Conservation (phyloP, 805 yeast genomes). For the Hermanozyma aechmeae region DNA sequence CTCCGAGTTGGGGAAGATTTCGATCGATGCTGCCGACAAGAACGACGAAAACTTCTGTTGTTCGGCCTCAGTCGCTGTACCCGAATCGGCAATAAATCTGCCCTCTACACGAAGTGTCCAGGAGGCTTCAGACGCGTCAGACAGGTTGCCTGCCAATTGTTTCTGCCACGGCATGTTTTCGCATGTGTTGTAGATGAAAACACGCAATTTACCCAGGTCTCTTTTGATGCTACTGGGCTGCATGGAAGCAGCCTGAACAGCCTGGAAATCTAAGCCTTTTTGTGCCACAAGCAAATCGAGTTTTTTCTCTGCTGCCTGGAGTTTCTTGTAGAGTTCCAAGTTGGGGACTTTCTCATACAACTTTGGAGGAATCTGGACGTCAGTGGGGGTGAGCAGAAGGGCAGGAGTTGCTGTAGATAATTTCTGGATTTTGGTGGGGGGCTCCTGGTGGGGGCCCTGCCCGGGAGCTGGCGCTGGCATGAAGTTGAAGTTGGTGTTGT, state of each 20-base stretch:
- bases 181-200: constrained; percentile 73
- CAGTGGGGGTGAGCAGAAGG: constrained; percentile 34
- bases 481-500: too few relatives aligned
- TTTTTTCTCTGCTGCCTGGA: constrained; percentile 73
- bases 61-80: constrained; percentile 3
- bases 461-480: too few relatives aligned
- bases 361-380: constrained; percentile 26
- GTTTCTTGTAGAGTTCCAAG: constrained; percentile 58
- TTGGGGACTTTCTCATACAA: constrained; percentile 48
- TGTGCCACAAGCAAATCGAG: constrained; percentile 76
- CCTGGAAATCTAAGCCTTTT: constrained; percentile 80
- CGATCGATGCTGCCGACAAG: constrained; percentile 77
- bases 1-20: constrained; percentile 41
- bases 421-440: constrained; percentile 17
- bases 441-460: constrained; percentile 15
- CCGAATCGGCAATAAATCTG: constrained; percentile 40
- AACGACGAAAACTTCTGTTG: constrained; percentile 34
- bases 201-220: constrained; percentile 58
- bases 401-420: constrained; percentile 25
- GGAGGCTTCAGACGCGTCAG: constrained; percentile 33
- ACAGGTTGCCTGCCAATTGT: constrained; percentile 16
- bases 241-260: constrained; percentile 35
- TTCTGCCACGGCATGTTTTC: constrained; percentile 83
- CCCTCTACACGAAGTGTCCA: constrained; percentile 94
- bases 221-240: constrained; percentile 26